Conservation (phyloP, 106 monocot species). For the Dactylorhiza incarnata region DNA sequence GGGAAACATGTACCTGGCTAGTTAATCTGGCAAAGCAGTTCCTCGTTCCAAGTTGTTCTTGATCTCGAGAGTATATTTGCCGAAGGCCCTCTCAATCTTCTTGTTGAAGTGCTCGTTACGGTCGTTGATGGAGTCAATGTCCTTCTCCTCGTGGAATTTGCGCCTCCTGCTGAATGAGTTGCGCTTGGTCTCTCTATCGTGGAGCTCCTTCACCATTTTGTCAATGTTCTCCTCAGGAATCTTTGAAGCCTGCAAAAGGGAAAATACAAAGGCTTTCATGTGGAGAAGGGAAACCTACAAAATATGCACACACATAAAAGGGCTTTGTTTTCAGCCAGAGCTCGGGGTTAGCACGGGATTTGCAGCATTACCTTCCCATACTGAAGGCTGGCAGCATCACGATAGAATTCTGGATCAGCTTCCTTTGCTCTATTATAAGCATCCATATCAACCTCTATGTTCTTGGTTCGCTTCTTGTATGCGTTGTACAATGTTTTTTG, state of each 20-base stretch:
- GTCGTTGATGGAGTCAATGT: slow-evolving; percentile 95
- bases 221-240: slow-evolving; percentile 68
- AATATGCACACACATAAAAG: not conserved
- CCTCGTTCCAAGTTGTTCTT: slow-evolving; percentile 99
- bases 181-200: slow-evolving; percentile 65
- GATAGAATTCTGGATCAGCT: slow-evolving; percentile 93
- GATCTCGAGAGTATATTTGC: slow-evolving; percentile 96
- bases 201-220: slow-evolving; percentile 89
- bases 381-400: slow-evolving; percentile 90
- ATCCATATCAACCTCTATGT: slow-evolving; percentile 81
- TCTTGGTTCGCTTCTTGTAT: slow-evolving; percentile 84
- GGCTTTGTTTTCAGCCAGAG: too few species aligned
- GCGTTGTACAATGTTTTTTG: slow-evolving; percentile 93
- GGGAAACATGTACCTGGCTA: too few species aligned
- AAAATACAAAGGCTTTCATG: not conserved
- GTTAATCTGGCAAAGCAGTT: slow-evolving; percentile 59
- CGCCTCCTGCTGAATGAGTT: slow-evolving; percentile 87
- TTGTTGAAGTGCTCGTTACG: slow-evolving; percentile 99
- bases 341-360: too few species aligned
- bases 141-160: slow-evolving; percentile 95
- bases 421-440: slow-evolving; percentile 92
- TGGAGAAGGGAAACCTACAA: not conserved
- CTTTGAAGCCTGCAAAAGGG: slow-evolving; percentile 41
- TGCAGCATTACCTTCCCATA: slow-evolving; percentile 70
- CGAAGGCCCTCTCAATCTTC: slow-evolving; percentile 98